Conservation (phyloP, 768 basidiomycete genomes). For the Psilocybe subaeruginosa region DNA sequence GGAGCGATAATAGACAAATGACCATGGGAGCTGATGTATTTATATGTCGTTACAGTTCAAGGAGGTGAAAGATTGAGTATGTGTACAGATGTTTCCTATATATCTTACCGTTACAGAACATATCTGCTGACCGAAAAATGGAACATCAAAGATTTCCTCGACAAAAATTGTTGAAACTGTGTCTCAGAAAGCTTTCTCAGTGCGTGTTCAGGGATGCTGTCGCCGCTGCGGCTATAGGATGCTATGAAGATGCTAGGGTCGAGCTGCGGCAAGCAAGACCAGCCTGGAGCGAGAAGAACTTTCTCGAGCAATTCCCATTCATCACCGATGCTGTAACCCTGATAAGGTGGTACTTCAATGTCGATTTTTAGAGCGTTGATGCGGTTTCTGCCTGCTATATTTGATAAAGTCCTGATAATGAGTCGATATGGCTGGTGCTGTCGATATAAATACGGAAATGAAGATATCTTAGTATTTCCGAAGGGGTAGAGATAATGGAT, state of each 20-base stretch:
- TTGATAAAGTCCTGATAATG: not conserved
- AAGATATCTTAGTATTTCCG: not conserved
- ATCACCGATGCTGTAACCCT: not conserved
- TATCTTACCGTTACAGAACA: no score
- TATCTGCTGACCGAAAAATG: not conserved
- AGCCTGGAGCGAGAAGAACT: not conserved
- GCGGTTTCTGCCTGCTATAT: not conserved
- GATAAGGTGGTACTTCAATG: not conserved
- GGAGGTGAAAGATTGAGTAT: no score
- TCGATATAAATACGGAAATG: not conserved
- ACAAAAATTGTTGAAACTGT: not conserved
- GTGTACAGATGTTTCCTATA: no score
- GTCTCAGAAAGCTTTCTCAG: not conserved
- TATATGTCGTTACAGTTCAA: no score
- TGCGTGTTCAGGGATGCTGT: not conserved
- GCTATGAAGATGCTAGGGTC: not conserved
- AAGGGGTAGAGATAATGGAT: not conserved
- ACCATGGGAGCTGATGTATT: no score
- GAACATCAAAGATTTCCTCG: not conserved
- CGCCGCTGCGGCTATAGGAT: not conserved
- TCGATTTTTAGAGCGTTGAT: not conserved
- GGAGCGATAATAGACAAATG: no score
- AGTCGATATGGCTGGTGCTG: not conserved
- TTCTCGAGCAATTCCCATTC: slow-evolving; percentile 1
- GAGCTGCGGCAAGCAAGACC: not conserved